phyloP scores from a whole-genome alignment of 192 early-diverging fungal genomes.

The Coemansia sp. region DNA sequence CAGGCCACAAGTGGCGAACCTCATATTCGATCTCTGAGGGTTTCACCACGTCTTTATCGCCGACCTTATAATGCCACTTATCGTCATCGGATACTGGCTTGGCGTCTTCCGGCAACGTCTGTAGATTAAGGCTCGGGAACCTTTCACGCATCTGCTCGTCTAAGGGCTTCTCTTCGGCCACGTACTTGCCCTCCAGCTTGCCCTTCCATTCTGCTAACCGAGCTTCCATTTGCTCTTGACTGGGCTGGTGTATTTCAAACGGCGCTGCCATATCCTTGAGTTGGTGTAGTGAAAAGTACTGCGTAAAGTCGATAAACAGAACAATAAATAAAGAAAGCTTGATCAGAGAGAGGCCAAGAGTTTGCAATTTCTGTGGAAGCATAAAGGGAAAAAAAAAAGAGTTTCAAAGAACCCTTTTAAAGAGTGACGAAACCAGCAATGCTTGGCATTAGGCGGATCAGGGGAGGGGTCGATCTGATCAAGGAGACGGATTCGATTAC shows the following conservation, averaged over 20 bases:
- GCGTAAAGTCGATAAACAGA: constrained; percentile 25
- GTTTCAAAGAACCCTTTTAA: constrained; percentile 1
- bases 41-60: background rate
- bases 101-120: background rate
- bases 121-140: background rate
- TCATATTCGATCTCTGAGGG: background rate
- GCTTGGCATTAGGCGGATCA: background rate
- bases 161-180: background rate
- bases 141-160: background rate
- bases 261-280: background rate
- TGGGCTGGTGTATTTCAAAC: background rate
- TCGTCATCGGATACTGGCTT: background rate
- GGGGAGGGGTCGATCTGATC: too few relatives aligned
- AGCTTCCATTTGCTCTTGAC: constrained; percentile 1
- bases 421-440: background rate
- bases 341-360: background rate
- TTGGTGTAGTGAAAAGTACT: background rate
- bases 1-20: background rate
- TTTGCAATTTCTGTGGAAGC: background rate
- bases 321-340: constrained; percentile 17
- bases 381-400: constrained; percentile 9
- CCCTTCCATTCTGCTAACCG: background rate
- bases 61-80: background rate
- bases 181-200: background rate
- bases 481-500: too few relatives aligned